phyloP scores from a whole-genome alignment of 1,284 basidiomycete genomes.

The Acaromyces ingoldii region DNA sequence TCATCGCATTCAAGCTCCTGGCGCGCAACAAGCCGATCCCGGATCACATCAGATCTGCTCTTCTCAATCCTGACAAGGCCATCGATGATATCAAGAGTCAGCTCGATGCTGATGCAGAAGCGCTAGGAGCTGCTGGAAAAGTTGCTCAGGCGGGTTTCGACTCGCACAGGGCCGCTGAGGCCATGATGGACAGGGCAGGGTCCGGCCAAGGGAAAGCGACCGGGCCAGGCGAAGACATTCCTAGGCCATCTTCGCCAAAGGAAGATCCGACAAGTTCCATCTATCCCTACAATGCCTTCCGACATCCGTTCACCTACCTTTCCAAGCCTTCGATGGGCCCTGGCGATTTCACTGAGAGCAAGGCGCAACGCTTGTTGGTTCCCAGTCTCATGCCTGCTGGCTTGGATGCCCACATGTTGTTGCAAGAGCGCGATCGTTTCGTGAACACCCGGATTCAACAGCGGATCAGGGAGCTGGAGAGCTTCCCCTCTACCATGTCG shows the following conservation, averaged over 20 bases:
- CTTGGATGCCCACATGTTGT: slow-evolving; percentile 81
- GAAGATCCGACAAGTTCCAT: slow-evolving; percentile 74
- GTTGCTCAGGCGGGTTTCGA: slow-evolving; percentile 66
- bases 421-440: slow-evolving; percentile 85
- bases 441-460: slow-evolving; percentile 85
- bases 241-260: slow-evolving; percentile 28
- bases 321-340: slow-evolving; percentile 37
- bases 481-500: slow-evolving; percentile 69
- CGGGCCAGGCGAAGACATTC: slow-evolving; percentile 22
- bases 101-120: slow-evolving; percentile 56
- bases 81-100: slow-evolving; percentile 42
- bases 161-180: slow-evolving; percentile 61
- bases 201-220: slow-evolving; percentile 41
- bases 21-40: slow-evolving; percentile 74
- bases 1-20: slow-evolving; percentile 81
- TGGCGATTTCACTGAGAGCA: slow-evolving; percentile 56
- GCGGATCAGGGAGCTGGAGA: slow-evolving; percentile 81
- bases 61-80: slow-evolving; percentile 50
- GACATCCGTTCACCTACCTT: slow-evolving; percentile 69
- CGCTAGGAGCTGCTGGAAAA: slow-evolving; percentile 65
- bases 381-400: slow-evolving; percentile 89
- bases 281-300: slow-evolving; percentile 93
- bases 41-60: slow-evolving; percentile 70
- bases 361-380: slow-evolving; percentile 73
- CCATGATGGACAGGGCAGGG: too few species aligned